Evolutionary conservation across 2,329 filamentous ascomycete species (phyloP).

Genomic region (Aspergillus amoenus): DNA sequence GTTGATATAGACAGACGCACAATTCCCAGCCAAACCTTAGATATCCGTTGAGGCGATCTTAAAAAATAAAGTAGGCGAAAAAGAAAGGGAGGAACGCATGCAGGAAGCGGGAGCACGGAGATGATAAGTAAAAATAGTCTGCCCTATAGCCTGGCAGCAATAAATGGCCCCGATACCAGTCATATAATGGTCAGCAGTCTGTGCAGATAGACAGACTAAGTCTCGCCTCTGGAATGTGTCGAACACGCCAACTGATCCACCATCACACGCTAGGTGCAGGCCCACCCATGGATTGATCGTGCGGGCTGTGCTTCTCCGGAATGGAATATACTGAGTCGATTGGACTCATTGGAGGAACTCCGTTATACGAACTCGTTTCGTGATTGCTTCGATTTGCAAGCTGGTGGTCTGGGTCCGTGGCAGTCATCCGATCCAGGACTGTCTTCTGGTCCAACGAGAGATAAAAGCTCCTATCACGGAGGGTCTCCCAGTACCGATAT

Average conservation of each 20-base stretch:
- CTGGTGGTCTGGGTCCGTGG: not conserved
- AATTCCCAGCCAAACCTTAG: constrained; percentile 1
- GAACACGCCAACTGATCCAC: constrained; percentile 22
- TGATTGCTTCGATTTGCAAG: not conserved
- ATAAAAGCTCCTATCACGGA: not conserved
- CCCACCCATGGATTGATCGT: constrained; percentile 23
- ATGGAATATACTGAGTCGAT: constrained; percentile 5
- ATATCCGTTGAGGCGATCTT: not conserved
- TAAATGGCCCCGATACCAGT: constrained; percentile 17
- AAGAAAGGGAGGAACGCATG: constrained; percentile 7
- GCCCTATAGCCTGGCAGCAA: constrained; percentile 10
- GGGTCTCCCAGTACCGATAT: not conserved
- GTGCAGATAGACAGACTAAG: constrained; percentile 8
- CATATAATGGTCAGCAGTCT: constrained; percentile 12
- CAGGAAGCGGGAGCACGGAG: constrained; percentile 9
- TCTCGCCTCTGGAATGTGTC: not conserved
- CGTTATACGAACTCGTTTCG: constrained; percentile 2
- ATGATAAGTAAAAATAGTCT: constrained; percentile 20
- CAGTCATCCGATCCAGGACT: not conserved
- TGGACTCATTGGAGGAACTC: constrained; percentile 5
- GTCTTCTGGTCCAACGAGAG: constrained; percentile 4
- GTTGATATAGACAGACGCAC: constrained; percentile 6
- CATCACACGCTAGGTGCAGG: constrained; percentile 18
- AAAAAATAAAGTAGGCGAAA: constrained; percentile 9
- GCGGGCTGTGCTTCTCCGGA: constrained; percentile 8